These are phyloP conservation scores for Gymnopus androsaceus DNA, from an alignment of 1,284 basidiomycete genomes.

Conservation along the genomic window DNA sequence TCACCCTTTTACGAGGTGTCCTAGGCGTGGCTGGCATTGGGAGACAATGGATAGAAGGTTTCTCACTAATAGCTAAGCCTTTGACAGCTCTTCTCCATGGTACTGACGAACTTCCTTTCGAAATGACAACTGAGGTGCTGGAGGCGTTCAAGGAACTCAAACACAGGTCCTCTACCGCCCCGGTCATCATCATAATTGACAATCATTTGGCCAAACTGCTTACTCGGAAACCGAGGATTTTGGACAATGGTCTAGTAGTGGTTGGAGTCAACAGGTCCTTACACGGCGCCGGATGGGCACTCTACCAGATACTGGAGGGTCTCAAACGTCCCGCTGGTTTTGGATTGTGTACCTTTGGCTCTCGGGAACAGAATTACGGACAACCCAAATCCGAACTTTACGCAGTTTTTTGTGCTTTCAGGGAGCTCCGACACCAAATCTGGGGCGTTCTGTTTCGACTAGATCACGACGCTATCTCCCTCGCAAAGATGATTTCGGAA, in stretches of 20 bases:
- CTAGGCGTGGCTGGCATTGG: constrained; percentile 32
- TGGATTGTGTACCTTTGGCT: constrained; percentile 35
- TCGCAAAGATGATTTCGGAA: constrained; percentile 36
- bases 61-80: constrained; percentile 32
- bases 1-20: constrained; percentile 35
- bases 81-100: constrained; percentile 25
- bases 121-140: constrained; percentile 20
- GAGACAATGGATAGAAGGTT: constrained; percentile 34
- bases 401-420: constrained; percentile 35
- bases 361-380: constrained; percentile 33
- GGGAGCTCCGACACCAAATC: constrained; percentile 29
- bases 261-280: constrained; percentile 35
- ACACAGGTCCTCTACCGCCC: constrained; percentile 21
- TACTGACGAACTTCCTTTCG: constrained; percentile 16
- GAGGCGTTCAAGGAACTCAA: constrained; percentile 32
- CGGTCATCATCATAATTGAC: constrained; percentile 31
- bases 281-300: constrained; percentile 33
- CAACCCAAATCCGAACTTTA: constrained; percentile 41
- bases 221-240: neutral
- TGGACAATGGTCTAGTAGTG: constrained; percentile 30
- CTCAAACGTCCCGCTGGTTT: constrained; percentile 26
- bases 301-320: constrained; percentile 29
- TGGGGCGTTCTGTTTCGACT: constrained; percentile 34
- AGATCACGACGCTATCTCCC: constrained; percentile 35
- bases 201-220: constrained; percentile 26